Evolutionary conservation across 768 basidiomycete genomes (phyloP).

Genomic region (Hericium alpestre): DNA sequence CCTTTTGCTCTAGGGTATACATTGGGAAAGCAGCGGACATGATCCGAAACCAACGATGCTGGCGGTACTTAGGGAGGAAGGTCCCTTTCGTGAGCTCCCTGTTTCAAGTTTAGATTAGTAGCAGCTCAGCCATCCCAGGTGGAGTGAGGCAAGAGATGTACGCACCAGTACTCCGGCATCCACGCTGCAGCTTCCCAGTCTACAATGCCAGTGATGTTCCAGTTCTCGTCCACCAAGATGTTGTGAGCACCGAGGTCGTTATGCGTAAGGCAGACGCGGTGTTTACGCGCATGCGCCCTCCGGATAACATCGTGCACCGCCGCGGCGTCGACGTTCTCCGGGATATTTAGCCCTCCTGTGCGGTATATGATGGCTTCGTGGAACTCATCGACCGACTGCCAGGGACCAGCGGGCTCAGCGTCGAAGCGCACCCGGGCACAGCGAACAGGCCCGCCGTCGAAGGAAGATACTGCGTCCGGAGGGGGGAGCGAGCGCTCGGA

Average conservation of each 20-base stretch:
- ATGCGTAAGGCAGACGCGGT: constrained; percentile 20
- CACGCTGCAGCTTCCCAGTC: constrained; percentile 15
- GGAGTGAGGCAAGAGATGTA: neutral
- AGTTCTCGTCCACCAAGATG: constrained; percentile 20
- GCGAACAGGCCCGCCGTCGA: constrained; percentile 4
- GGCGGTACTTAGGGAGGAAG: neutral
- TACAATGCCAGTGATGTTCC: constrained; percentile 14
- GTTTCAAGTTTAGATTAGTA: too few species aligned
- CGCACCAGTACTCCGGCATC: constrained; percentile 17
- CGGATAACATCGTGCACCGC: neutral
- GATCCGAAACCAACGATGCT: constrained; percentile 3
- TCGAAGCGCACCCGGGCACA: constrained; percentile 4
- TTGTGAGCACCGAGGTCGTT: constrained; percentile 29
- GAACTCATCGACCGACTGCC: constrained; percentile 3
- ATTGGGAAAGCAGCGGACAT: constrained; percentile 1
- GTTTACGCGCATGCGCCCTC: constrained; percentile 1
- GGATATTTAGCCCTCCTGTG: too few species aligned
- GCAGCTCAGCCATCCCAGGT: too few species aligned
- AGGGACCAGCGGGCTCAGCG: constrained; percentile 4
- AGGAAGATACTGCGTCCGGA: constrained; percentile 3
- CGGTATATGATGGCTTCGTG: too few species aligned
- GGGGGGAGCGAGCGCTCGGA: neutral
- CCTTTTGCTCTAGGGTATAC: constrained; percentile 1
- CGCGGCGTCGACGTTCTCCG: too few species aligned
- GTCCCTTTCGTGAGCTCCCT: too few species aligned